Evolutionary conservation across 148 eudicot genomes (phyloP), one percentile per base, ranked within the genome.

Genomic region (Limonium bicolor): DNA sequence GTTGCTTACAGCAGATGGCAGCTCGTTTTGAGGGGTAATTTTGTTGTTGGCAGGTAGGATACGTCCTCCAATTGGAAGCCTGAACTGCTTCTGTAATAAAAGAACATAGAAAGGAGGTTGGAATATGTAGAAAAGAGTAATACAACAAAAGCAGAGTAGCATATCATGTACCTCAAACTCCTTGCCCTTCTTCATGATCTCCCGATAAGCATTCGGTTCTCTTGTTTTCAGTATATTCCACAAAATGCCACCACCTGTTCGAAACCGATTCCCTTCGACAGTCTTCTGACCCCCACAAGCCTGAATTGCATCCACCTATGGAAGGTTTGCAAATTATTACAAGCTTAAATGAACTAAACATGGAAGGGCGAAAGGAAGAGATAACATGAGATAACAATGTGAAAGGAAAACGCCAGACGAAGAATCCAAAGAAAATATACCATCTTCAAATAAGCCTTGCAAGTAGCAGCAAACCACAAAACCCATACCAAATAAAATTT

Each of bases 221-320:
- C 82, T 67, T 46, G 55, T 47, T 72, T 80, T 83, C 16, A 88
- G 74, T 40, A 90, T 67, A 43, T 63, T 77, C 94, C 97, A 88
- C 43, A 88, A 56, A 49, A 88, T 58, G 27, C 92, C 94, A 33
- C 94, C 92, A 58, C 87, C 92, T 16, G 39, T 55, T 46, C 92
- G 67, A 29, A 24, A 59, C 32, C 94, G 84, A 19, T 55, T 52
- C 9, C 87, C 97, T 63, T 70, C 74, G 49, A 64, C 65, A 48
- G 83, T 80, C 69, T 70, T 84, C 66, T 88, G 97, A 41, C 92
- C 97, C 39, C 92, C 94, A 62, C 94, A 88, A 48, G 87, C 75
- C 56, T 80, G 93, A 65, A 84, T 74, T 61, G 95, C 86, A 46
- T 77, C 81, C 46, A 88, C 97, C 93, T 83, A 62, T 51, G 55